These are phyloP conservation scores for Passalora sequoiae DNA, from an alignment of 2,329 filamentous ascomycete species.

Conservation along the genomic window DNA sequence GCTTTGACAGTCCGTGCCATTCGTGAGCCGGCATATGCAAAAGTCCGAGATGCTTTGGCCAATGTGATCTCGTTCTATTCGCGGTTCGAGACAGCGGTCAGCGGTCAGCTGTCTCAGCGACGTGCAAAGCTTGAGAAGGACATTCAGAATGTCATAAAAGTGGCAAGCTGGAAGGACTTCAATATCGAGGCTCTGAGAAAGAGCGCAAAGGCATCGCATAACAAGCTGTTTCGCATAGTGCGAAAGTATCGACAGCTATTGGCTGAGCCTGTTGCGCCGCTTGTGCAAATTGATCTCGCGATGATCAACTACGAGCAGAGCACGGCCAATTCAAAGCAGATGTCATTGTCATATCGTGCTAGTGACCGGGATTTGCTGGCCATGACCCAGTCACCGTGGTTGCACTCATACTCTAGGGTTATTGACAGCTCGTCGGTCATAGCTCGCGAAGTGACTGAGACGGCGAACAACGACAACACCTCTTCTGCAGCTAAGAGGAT, in stretches of 20 bases:
- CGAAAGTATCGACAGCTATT: slow-evolving; percentile 81
- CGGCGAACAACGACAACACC: neutral
- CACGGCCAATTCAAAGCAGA: neutral
- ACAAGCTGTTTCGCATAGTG: slow-evolving; percentile 85
- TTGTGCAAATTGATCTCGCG: slow-evolving; percentile 39
- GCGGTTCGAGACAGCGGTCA: slow-evolving; percentile 63
- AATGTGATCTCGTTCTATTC: slow-evolving; percentile 75
- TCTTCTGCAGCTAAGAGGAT: slow-evolving; percentile 7
- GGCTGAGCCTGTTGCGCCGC: slow-evolving; percentile 64
- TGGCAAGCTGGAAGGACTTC: slow-evolving; percentile 97
- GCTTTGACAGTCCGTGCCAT: slow-evolving; percentile 62
- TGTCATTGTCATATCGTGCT: neutral
- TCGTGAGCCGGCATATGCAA: slow-evolving; percentile 39
- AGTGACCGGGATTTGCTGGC: neutral
- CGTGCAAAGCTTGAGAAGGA: slow-evolving; percentile 76
- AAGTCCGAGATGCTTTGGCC: slow-evolving; percentile 60
- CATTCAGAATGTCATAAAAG: slow-evolving; percentile 84
- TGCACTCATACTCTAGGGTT: neutral
- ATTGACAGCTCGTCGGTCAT: neutral
- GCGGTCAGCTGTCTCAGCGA: slow-evolving; percentile 61
- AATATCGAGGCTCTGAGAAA: slow-evolving; percentile 86
- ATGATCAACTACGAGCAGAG: neutral
- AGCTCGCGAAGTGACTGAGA: neutral
- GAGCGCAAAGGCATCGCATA: slow-evolving; percentile 83
- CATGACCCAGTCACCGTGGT: neutral